Percentiles rank a stretch among this genome's conserved stretches.
These are phyloP conservation scores for Talaromyces wortmannii DNA, from an alignment of 495 filamentous ascomycete genomes.

Conservation along the genomic window DNA sequence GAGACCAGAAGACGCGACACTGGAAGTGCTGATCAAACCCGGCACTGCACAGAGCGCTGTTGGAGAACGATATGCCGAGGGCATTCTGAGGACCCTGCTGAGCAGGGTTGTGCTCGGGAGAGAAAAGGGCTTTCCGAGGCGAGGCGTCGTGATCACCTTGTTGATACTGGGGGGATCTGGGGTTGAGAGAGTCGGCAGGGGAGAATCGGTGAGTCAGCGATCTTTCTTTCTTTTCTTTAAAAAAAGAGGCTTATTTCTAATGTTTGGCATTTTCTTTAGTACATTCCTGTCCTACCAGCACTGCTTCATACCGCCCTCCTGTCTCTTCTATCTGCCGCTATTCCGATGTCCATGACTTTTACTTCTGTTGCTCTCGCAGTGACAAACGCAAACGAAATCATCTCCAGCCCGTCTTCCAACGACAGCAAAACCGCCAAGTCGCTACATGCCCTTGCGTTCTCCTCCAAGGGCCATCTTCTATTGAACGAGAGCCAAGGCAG, in stretches of 20 bases:
- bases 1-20: conserved; percentile 77
- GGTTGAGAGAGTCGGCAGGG: conserved; percentile 67
- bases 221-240: conserved; percentile 33
- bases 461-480: conserved; percentile 65
- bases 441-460: conserved; percentile 72
- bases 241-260: conserved; percentile 4
- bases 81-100: conserved; percentile 21
- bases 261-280: conserved; percentile 37
- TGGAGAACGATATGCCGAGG: conserved; percentile 55
- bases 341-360: conserved; percentile 66
- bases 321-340: conserved; percentile 66
- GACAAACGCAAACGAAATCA: conserved; percentile 38
- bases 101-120: conserved; percentile 25
- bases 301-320: conserved; percentile 67
- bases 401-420: conserved; percentile 47
- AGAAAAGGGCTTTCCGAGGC: conserved; percentile 26
- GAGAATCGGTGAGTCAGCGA: conserved; percentile 60
- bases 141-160: conserved; percentile 37
- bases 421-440: conserved; percentile 54
- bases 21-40: conserved; percentile 88
- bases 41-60: conserved; percentile 58
- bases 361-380: conserved; percentile 59
- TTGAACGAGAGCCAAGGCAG: conserved; percentile 74
- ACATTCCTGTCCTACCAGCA: conserved; percentile 65
- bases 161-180: conserved; percentile 42